Evolutionary conservation across 2,329 filamentous ascomycete species (phyloP).

Genomic region (Spiromastix sp.): DNA sequence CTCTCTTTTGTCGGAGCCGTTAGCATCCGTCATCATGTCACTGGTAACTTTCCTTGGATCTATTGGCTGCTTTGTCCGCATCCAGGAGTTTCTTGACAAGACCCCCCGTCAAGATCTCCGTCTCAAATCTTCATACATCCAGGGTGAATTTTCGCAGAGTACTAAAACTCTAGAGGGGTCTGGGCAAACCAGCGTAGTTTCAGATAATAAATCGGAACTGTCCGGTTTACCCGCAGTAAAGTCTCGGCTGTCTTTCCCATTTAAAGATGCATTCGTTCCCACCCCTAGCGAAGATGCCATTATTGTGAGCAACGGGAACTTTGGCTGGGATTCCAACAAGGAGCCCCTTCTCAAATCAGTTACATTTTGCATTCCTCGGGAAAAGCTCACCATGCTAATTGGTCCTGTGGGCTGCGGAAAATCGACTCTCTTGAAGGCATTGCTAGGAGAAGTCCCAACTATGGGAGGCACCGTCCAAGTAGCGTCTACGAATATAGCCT

Average conservation of each 20-base stretch:
- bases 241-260: no score
- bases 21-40: constrained; percentile 36
- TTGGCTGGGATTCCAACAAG: constrained; percentile 37
- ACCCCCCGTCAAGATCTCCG: no score
- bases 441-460: constrained; percentile 34
- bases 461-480: constrained; percentile 24
- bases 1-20: constrained; percentile 35
- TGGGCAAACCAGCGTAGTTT: no score
- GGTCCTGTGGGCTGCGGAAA: constrained; percentile 45
- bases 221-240: no score
- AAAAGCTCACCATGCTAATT: constrained; percentile 38
- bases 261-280: no score
- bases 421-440: constrained; percentile 38
- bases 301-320: constrained; percentile 34
- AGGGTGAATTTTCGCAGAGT: no score
- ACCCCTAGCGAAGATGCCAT: no score
- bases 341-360: constrained; percentile 32
- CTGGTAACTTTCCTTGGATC: constrained; percentile 35
- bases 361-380: constrained; percentile 30
- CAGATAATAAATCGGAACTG: no score
- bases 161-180: no score
- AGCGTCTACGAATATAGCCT: constrained; percentile 25
- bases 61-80: constrained; percentile 36
- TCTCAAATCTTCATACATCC: no score
- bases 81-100: constrained; percentile 40